Conservation (phyloP, 1,139 yeast genomes). For the Zygoascus meyerae region DNA sequence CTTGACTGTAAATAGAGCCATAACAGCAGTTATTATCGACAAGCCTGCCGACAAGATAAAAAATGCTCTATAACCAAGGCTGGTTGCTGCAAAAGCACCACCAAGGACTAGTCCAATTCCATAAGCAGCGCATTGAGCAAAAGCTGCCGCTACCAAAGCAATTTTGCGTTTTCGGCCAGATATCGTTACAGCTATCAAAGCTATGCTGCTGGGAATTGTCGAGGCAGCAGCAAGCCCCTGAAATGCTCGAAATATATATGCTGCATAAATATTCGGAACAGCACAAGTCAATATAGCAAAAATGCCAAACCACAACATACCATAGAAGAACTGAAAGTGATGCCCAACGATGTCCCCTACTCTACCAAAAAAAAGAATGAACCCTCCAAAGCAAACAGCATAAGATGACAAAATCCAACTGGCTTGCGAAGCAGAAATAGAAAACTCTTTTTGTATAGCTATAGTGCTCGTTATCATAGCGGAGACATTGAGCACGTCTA, state of each 20-base stretch:
- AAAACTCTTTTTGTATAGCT: neutral
- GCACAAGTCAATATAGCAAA: neutral
- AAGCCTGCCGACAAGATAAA: slow-evolving; percentile 2
- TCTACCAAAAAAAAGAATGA: slow-evolving; percentile 8
- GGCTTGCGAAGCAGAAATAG: neutral
- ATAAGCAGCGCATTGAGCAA: neutral
- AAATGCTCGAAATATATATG: slow-evolving; percentile 4
- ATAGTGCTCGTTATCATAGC: slow-evolving; percentile 1
- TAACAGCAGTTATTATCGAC: neutral
- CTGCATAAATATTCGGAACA: neutral
- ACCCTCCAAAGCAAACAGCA: slow-evolving; percentile 10
- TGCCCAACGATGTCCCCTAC: slow-evolving; percentile 8
- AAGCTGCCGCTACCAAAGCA: neutral
- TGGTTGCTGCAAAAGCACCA: slow-evolving; percentile 1
- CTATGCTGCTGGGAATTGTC: slow-evolving; percentile 5
- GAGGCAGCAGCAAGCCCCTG: slow-evolving; percentile 9
- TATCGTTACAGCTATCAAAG: slow-evolving; percentile 6
- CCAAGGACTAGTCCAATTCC: slow-evolving; percentile 4
- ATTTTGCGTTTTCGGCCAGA: neutral
- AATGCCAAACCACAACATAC: slow-evolving; percentile 4
- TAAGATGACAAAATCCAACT: slow-evolving; percentile 8
- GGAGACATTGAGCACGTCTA: slow-evolving; percentile 4
- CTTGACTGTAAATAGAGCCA: slow-evolving; percentile 1
- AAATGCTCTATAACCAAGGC: slow-evolving; percentile 3
- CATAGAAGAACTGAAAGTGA: neutral